A percentile compares a stretch with the other conserved stretches of the same genome.
Conservation (phyloP, 345 rosid genomes). For the Brassica napus region DNA sequence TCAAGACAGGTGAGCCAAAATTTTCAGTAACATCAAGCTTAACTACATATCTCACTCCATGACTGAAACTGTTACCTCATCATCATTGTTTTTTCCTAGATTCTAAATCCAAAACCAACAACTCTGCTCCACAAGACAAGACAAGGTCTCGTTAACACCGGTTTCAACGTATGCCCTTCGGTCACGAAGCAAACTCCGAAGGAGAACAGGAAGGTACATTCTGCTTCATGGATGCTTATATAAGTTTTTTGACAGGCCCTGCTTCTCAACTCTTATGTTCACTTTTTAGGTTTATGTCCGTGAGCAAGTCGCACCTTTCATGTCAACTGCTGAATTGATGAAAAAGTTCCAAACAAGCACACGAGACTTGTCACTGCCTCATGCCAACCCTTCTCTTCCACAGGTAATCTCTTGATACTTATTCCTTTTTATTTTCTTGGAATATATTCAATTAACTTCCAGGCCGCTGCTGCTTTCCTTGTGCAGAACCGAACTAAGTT, state of each 20-base stretch:
- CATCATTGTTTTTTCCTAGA: constrained; percentile 47
- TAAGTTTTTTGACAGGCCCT: background rate
- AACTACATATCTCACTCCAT: background rate
- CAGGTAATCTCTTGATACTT: constrained; percentile 14
- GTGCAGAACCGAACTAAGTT: constrained; percentile 55
- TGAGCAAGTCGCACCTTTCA: constrained; percentile 29
- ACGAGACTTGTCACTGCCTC: constrained; percentile 68
- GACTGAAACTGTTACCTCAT: constrained; percentile 6
- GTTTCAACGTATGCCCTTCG: constrained; percentile 48
- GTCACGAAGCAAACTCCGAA: constrained; percentile 46
- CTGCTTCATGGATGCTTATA: constrained; percentile 22
- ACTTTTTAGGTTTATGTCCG: constrained; percentile 37
- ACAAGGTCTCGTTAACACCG: constrained; percentile 54
- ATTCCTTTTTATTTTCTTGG: background rate
- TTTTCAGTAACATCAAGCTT: background rate
- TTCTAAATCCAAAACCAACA: constrained; percentile 72
- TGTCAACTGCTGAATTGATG: constrained; percentile 75
- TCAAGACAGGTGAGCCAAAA: constrained; percentile 70
- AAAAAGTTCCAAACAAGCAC: constrained; percentile 86
- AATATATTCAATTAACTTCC: constrained; percentile 20
- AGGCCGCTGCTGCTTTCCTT: constrained; percentile 16
- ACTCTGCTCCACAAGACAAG: constrained; percentile 82
- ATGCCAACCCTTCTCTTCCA: constrained; percentile 27
- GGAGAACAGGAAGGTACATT: constrained; percentile 74
- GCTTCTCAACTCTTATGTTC: constrained; percentile 17